A percentile compares a stretch with the other conserved stretches of the same genome.
These are phyloP conservation scores for Plasmodium sp. DNA, from an alignment of 169 alveolate genomes.

Conservation along the genomic window DNA sequence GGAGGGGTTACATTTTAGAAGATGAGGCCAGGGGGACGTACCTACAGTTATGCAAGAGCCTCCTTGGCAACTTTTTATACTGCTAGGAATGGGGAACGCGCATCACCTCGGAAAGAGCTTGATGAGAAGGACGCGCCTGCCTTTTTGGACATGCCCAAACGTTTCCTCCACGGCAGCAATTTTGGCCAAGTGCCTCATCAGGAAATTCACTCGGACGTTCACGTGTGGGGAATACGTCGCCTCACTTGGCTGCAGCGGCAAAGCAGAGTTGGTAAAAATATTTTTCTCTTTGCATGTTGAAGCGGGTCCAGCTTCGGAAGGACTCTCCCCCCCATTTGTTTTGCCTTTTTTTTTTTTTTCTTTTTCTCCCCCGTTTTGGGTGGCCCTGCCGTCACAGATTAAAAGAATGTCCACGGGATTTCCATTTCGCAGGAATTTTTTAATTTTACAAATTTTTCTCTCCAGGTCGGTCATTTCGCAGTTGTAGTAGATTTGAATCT, in stretches of 20 bases:
- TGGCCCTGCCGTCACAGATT: slow-evolving; percentile 6
- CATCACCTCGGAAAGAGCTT: slow-evolving; percentile 44
- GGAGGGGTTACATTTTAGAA: too few species aligned
- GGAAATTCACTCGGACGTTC: slow-evolving; percentile 14
- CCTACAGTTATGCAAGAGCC: not conserved
- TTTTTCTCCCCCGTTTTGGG: not conserved
- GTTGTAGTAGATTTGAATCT: slow-evolving; percentile 57
- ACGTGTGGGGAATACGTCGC: slow-evolving; percentile 26
- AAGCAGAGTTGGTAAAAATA: not conserved
- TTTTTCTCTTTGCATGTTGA: not conserved
- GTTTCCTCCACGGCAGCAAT: slow-evolving; percentile 44
- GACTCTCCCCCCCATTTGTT: not conserved
- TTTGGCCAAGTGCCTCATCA: slow-evolving; percentile 25
- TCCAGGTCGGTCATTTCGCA: slow-evolving; percentile 59
- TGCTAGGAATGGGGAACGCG: not conserved
- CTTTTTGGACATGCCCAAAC: slow-evolving; percentile 39
- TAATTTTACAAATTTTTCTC: slow-evolving; percentile 46
- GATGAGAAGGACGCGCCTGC: slow-evolving; percentile 22
- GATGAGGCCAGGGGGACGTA: not conserved
- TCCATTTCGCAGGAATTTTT: slow-evolving; percentile 33
- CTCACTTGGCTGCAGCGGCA: slow-evolving; percentile 1
- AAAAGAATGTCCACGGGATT: slow-evolving; percentile 54
- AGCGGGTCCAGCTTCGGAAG: not conserved
- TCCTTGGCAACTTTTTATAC: too few species aligned
- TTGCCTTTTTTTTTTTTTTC: not conserved